Evolutionary conservation across 129 eudicot genomes (phyloP), one percentile per base, ranked within the genome.

Genomic region (Escallonia herrerae): DNA sequence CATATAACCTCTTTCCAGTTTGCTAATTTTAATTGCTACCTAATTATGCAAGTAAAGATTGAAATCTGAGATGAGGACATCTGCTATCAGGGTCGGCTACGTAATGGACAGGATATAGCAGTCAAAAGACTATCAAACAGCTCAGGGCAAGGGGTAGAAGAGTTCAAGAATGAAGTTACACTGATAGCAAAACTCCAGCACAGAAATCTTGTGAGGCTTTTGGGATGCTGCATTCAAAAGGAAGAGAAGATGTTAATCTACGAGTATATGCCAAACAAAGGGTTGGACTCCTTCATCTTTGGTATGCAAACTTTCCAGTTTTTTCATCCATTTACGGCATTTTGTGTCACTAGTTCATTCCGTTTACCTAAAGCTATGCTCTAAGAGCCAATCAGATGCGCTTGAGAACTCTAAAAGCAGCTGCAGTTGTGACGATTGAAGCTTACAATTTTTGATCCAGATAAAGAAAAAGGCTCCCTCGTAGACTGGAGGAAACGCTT

Each of bases 231-330:
- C 66, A 45, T 15, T 44, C 49, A 62, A 33, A 14, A n/a, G 2
- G 55, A 44, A 4, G 66, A 62, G 40, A 62, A 62, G 52, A 62
- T 62, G 22, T 45, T 62, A 46, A 62, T 62, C 49, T 62, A 62
- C 41, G 54, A 62, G 66, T 62, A 45, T 41, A 43, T 62, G 54
- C 66, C 66, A 43, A 62, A 62, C 40, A 62, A 45, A 40, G 37
- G 66, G 42, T 45, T 62, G 66, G 66, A 62, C 45, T 46, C 41
- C n/a, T 62, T 44, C 15, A 40, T 62, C 9, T 62, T 43, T 22
- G 66, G 66, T 62, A 9, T 22, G 54, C 15, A 7, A 2, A 6
- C 54, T 15, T 14, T 22, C 8, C 2, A 6, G n/a, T 43, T 53
- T 33, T 53, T 12, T 1, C 33, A 22, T 12, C 33, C 2, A 22